These are phyloP conservation scores for Candida gorgasii DNA, from an alignment of 805 yeast genomes.

Conservation along the genomic window DNA sequence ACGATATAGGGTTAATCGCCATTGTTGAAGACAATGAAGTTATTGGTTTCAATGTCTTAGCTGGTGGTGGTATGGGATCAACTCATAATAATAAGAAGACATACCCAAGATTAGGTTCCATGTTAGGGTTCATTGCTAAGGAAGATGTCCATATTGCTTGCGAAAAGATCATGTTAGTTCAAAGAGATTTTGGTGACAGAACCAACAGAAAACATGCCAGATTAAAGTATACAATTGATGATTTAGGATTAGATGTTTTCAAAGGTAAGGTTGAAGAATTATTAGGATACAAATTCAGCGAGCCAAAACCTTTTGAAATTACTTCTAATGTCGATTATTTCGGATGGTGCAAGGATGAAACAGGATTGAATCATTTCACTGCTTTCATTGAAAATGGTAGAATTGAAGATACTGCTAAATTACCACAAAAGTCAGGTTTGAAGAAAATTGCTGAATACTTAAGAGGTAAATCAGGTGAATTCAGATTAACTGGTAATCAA, in stretches of 20 bases:
- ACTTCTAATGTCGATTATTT: slow-evolving; percentile 87
- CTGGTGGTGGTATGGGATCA: slow-evolving; percentile 99
- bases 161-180: slow-evolving; percentile 90
- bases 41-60: slow-evolving; percentile 82
- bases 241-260: slow-evolving; percentile 85
- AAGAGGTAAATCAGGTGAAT: slow-evolving; percentile 69
- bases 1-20: slow-evolving; percentile 90
- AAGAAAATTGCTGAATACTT: slow-evolving; percentile 73
- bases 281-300: slow-evolving; percentile 73
- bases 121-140: slow-evolving; percentile 71
- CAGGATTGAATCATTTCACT: slow-evolving; percentile 85
- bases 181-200: slow-evolving; percentile 94
- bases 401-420: slow-evolving; percentile 87
- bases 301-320: slow-evolving; percentile 71
- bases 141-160: slow-evolving; percentile 76
- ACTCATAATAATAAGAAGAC: slow-evolving; percentile 97
- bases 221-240: slow-evolving; percentile 94
- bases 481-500: slow-evolving; percentile 95
- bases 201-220: slow-evolving; percentile 96
- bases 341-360: slow-evolving; percentile 91
- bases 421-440: slow-evolving; percentile 88
- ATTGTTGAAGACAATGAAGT: slow-evolving; percentile 70
- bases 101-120: slow-evolving; percentile 91
- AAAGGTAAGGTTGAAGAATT: slow-evolving; percentile 78
- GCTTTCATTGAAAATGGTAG: slow-evolving; percentile 96